Conservation (phyloP, 169 alveolate species). For the Miamiensis avidus region DNA sequence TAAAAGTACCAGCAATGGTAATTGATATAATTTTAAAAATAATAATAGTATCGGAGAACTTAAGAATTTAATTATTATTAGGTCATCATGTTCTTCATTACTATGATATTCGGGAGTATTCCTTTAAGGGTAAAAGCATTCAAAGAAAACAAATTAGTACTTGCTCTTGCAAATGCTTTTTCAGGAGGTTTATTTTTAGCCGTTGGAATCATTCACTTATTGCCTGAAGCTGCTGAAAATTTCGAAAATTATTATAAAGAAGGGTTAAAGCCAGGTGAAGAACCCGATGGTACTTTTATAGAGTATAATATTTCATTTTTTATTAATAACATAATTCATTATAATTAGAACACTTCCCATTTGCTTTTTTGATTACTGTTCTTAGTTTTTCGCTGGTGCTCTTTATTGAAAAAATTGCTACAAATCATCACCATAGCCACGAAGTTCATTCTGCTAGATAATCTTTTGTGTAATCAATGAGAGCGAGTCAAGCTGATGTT, state of each 20-base stretch:
- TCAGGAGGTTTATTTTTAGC: slow-evolving; percentile 70
- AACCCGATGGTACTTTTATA: background rate
- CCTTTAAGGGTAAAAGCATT: slow-evolving; percentile 52
- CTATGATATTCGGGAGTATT: slow-evolving; percentile 47
- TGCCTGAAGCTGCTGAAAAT: slow-evolving; percentile 67
- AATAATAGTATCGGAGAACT: too few relatives aligned
- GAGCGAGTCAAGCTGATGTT: background rate
- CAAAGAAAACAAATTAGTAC: slow-evolving; percentile 47
- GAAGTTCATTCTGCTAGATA: too few relatives aligned
- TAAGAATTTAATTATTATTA: too few relatives aligned
- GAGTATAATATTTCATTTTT: too few relatives aligned
- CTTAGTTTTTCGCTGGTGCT: slow-evolving; percentile 56
- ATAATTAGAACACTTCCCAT: slow-evolving; percentile 39
- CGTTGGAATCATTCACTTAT: slow-evolving; percentile 62
- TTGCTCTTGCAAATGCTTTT: slow-evolving; percentile 59
- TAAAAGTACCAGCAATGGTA: background rate
- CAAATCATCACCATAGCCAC: slow-evolving; percentile 59
- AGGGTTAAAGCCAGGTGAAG: slow-evolving; percentile 4
- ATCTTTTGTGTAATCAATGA: too few relatives aligned
- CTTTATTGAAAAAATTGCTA: slow-evolving; percentile 68
- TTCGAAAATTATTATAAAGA: slow-evolving; percentile 42
- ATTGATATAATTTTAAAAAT: background rate
- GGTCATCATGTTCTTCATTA: slow-evolving; percentile 34
- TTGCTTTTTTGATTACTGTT: slow-evolving; percentile 56
- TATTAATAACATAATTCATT: too few relatives aligned